Base-by-base conservation (phyloP, 352 stramenopile species). In the Phytopythium oedochilum region DNA sequence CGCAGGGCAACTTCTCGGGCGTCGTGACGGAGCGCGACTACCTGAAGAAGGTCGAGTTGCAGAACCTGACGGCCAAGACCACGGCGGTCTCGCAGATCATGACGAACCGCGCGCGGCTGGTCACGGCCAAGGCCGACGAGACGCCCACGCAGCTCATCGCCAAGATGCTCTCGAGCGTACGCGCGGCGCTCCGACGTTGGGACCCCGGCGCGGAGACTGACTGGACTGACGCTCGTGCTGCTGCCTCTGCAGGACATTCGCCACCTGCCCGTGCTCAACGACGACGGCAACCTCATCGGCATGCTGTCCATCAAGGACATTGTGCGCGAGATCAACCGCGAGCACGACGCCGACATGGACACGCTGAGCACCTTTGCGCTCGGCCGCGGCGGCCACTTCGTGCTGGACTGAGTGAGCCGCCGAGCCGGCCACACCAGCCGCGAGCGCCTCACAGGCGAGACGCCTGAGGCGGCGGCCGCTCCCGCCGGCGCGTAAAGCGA, bases 221-320 rank as follows among this genome's bases (percentile, higher is more conserved):
- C n/a, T 26, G 22, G 40, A 15, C 26, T 56, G 34, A 34, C 44
- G 15, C 12, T 15, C 53, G 38, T 52, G 9, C 12, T 44, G 8
- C 45, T 53, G 31, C 22, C 28, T 29, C 31, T 42, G 25, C 39
- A 89, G 70, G 94, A 97, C 64, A 95, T 98, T 66, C 89, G 95
- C 57, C 95, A 98, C 68, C 63, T 98, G 66, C 95, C 94, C 0
- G 78, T 98, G n/a, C 63, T 98, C 18, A 96, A 97, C 57, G 80
- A 94, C 20, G 79, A 94, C 43, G 86, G 85, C 25, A 77, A 96
- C 53, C 66, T 97, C 38, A 78, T 97, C 42, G 94, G 94, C 53
- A 90, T 98, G 85, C 83, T 98, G 71, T 90, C 96, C 23, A 96
- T 98, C 60, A 98, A 98, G 70, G 88, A 97, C 44, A 77, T 97